phyloP scores from a whole-genome alignment of 1,284 basidiomycete species.

The Tilletia indica region DNA sequence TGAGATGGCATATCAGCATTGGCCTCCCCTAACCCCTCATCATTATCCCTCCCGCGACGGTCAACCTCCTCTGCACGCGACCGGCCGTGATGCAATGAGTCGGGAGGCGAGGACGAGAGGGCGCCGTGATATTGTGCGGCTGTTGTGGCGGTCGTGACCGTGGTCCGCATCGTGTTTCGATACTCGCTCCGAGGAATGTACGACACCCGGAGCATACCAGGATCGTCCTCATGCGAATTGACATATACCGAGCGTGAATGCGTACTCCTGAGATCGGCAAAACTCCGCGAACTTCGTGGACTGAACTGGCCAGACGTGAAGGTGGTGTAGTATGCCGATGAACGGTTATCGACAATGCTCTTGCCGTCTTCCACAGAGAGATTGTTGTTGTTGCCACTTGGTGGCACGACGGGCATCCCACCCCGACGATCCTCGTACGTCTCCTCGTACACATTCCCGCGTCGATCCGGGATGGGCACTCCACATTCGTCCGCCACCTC shows the following conservation, averaged over 20 bases:
- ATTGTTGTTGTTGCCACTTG: background rate
- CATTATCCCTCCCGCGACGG: background rate
- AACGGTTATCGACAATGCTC: conserved; percentile 16
- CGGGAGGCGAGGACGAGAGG: conserved; percentile 37
- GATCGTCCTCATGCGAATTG: conserved; percentile 13
- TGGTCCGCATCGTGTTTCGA: conserved; percentile 16
- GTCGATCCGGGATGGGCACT: conserved; percentile 67
- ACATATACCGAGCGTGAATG: conserved; percentile 15
- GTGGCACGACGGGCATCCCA: conserved; percentile 1
- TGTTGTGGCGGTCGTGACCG: conserved; percentile 1
- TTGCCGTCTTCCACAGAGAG: background rate
- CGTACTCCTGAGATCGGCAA: conserved; percentile 26
- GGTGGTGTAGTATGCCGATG: conserved; percentile 23
- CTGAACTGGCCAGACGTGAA: conserved; percentile 22
- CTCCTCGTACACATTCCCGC: conserved; percentile 44
- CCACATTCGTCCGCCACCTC: conserved; percentile 76
- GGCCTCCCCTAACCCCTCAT: background rate
- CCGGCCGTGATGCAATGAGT: conserved; percentile 20
- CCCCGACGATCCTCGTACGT: conserved; percentile 29
- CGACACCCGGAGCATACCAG: background rate
- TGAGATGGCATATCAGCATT: conserved; percentile 31
- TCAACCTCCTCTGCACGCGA: background rate
- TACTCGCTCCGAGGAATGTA: conserved; percentile 14
- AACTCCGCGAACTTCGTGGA: conserved; percentile 25
- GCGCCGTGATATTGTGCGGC: conserved; percentile 31